Conservation (phyloP, 306 rosid species). For the Dalbergia cultrata region DNA sequence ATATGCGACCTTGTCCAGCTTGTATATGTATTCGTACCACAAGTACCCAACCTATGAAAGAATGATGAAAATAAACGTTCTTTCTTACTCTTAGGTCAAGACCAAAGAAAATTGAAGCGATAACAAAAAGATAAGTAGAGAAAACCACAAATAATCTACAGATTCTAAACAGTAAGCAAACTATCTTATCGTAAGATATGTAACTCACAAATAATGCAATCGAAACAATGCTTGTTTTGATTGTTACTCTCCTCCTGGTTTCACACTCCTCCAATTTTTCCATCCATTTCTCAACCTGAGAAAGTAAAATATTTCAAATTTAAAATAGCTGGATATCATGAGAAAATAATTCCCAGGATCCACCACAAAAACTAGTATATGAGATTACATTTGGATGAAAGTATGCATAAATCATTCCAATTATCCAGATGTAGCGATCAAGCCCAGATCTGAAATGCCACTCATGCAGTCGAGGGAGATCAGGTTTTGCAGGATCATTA, state of each 20-base stretch:
- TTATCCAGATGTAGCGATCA: constrained; percentile 98
- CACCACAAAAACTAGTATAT: constrained; percentile 39
- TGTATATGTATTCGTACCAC: constrained; percentile 95
- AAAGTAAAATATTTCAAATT: constrained; percentile 43
- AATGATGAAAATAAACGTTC: constrained; percentile 36
- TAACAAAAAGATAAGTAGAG: constrained; percentile 14
- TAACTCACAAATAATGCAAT: constrained; percentile 77
- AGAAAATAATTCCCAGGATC: constrained; percentile 37
- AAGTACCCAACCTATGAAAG: constrained; percentile 84
- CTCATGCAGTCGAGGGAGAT: constrained; percentile 86
- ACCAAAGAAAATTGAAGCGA: constrained; percentile 39
- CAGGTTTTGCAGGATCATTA: constrained; percentile 97
- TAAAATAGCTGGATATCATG: constrained; percentile 31
- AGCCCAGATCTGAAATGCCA: constrained; percentile 99
- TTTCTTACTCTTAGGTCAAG: constrained; percentile 24
- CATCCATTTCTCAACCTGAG: constrained; percentile 98
- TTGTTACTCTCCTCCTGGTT: constrained; percentile 77
- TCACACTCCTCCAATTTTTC: constrained; percentile 97
- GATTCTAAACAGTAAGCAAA: constrained; percentile 27
- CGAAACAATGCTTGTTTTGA: constrained; percentile 81
- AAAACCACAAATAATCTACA: constrained; percentile 25
- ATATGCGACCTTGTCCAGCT: constrained; percentile 95
- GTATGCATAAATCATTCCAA: constrained; percentile 98
- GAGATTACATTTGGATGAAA: constrained; percentile 89
- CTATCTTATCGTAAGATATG: constrained; percentile 37